phyloP scores from a whole-genome alignment of 2,329 filamentous ascomycete genomes.

The Rhinocladiella mackenziei region DNA sequence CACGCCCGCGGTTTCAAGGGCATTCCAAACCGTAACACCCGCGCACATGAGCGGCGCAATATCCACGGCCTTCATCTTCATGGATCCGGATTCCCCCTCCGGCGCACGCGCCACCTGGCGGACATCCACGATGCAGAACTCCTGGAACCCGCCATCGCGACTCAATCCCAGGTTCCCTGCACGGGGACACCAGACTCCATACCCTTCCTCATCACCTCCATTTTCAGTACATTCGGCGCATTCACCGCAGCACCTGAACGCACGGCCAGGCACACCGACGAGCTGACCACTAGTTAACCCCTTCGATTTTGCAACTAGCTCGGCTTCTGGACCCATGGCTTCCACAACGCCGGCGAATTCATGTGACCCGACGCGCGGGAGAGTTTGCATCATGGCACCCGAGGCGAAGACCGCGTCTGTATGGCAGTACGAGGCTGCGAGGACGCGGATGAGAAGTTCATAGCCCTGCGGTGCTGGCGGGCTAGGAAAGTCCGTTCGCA shows the following conservation, averaged over 20 bases:
- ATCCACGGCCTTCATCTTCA: conserved; percentile 36
- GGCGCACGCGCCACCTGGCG: conserved; percentile 31
- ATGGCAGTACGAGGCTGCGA: conserved; percentile 48
- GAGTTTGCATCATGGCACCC: conserved; percentile 36
- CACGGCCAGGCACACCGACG: conserved; percentile 22
- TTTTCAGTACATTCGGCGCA: conserved; percentile 22
- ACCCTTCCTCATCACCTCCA: conserved; percentile 21
- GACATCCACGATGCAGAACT: conserved; percentile 30
- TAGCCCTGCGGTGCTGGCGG: conserved; percentile 37
- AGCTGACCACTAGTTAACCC: conserved; percentile 13
- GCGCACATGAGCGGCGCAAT: conserved; percentile 44
- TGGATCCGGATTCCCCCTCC: conserved; percentile 25
- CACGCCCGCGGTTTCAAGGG: conserved; percentile 35
- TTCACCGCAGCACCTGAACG: conserved; percentile 18
- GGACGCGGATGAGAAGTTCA: conserved; percentile 45
- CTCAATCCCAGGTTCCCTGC: conserved; percentile 20
- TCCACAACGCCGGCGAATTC: conserved; percentile 46
- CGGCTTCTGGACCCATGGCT: conserved; percentile 22
- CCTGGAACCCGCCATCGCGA: conserved; percentile 29
- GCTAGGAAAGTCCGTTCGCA: conserved; percentile 32
- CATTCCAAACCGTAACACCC: conserved; percentile 42
- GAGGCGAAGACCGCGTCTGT: conserved; percentile 39
- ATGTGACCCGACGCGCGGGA: conserved; percentile 44
- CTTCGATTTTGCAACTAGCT: conserved; percentile 8
- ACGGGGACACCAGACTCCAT: conserved; percentile 23